These are phyloP conservation scores for Antrodiella citrinella DNA, from an alignment of 768 basidiomycete species.

Conservation along the genomic window DNA sequence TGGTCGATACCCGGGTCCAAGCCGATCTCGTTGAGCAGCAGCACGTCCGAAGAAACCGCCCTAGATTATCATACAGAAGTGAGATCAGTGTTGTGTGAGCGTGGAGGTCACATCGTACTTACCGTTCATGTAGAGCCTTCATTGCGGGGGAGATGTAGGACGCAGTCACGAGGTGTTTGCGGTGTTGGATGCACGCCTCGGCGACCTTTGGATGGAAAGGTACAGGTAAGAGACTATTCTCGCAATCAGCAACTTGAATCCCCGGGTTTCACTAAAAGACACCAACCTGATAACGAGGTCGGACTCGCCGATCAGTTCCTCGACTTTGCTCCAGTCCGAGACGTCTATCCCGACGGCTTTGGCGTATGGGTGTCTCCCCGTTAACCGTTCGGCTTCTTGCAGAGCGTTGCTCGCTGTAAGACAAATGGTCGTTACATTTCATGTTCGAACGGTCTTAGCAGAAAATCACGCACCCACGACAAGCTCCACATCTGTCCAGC, in stretches of 20 bases:
- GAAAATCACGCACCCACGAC: conserved; percentile 61
- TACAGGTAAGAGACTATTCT: conserved; percentile 67
- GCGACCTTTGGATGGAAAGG: conserved; percentile 66
- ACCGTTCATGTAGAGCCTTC: conserved; percentile 57
- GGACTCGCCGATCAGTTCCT: conserved; percentile 45
- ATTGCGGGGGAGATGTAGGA: conserved; percentile 84
- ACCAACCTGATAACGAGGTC: conserved; percentile 82
- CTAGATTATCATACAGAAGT: conserved; percentile 25
- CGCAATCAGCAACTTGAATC: neutral
- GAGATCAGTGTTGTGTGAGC: neutral
- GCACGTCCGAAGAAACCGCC: conserved; percentile 51
- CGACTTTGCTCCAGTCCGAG: conserved; percentile 35
- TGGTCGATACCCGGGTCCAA: conserved; percentile 89
- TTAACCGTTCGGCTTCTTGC: conserved; percentile 45
- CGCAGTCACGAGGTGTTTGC: conserved; percentile 81
- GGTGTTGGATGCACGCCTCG: conserved; percentile 56
- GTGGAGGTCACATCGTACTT: conserved; percentile 13
- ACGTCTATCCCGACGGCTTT: conserved; percentile 55
- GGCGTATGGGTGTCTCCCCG: conserved; percentile 40
- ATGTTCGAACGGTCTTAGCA: conserved; percentile 4
- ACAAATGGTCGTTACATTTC: conserved; percentile 2
- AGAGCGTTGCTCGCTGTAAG: conserved; percentile 64
- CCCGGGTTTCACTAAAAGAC: neutral
- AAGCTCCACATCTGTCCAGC: conserved; percentile 54
- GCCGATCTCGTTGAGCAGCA: conserved; percentile 85